Base-by-base conservation (phyloP, 2,329 filamentous ascomycete species). In the Reticulascus tulasneorum region DNA sequence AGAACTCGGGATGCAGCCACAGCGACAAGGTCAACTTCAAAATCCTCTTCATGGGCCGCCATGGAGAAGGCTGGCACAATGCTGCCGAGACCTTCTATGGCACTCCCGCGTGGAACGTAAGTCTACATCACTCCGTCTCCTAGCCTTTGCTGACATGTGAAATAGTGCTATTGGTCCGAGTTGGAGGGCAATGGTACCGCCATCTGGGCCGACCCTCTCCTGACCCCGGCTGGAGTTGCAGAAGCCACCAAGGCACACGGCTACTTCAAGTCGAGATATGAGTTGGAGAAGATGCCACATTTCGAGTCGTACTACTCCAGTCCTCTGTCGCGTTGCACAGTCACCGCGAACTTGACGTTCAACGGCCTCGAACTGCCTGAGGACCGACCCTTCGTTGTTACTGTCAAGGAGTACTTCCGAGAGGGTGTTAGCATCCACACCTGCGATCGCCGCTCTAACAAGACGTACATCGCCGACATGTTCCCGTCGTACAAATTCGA, bases 401-500 rank as follows among this genome's bases (percentile, higher is more conserved):
- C 65, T 2, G 60, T 86, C 42, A 85, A 84, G 56, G 82, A 86
- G 48, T 54, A 72, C 23, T 64, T 86, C 45, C 69, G 82, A 20
- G 83, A 86, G 56, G 73, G 75, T 3, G 75, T 86, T 37, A 78
- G 73, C 35, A 74, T 79, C 26, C 82, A 85, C 52, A 84, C 81
- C 0, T 87, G 83, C 53, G 79, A 86, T 56, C 69, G 74, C 20
- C 68, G 82, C 9, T 73, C 71, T 16, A 72, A 59, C 47, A 73
- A 67, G 49, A 66, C 69, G 1, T 67, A 69, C 39, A 79, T 86
- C 42, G 57, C 60, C 12, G 43, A 58, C 4, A 61, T 67, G 5
- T 76, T 77, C 31, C 78, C 77, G 0, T 52, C 46, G 2, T 81
- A 71, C 50, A 48, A 47, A 6, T 75, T 86, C 31, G 82, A 86